Evolutionary conservation across 192 early-diverging fungal genomes (phyloP), one percentile per base, ranked within the genome.

Genomic region (Entomortierella parvispora): DNA sequence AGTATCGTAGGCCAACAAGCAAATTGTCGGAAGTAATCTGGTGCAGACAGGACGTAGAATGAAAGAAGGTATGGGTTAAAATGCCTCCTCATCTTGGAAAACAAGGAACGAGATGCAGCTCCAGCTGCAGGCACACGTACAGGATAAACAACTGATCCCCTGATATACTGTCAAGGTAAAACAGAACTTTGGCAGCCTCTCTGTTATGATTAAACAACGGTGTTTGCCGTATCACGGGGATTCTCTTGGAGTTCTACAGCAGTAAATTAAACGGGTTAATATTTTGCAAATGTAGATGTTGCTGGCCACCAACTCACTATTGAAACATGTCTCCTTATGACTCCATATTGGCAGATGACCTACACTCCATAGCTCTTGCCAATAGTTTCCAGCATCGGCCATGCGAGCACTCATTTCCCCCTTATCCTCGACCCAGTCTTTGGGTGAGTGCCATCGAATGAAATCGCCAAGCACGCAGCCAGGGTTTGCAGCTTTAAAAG

Each of bases 401-500:
- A 98, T 96, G 31, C 96, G 80, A n/a, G 80, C 75, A 62, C 93
- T 95, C 61, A 97, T 71, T 11, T 79, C 76, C 29, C 82, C 83
- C 9, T 83, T 82, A 8, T 89, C 90, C 20, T 87, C 85, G 18
- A 91, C 84, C 94, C 94, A 97, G 76, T 97, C 96, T 53, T 93
- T 88, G n/a, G 96, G 96, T 8, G 95, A 96, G 72, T 95, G 92
- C 96, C 96, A 97, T 47, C 96, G 88, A 20, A 97, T 91, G 86
- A 97, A 97, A 52, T 97, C 96, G 9, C 90, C 93, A 33, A 97
- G 60, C 2, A 67, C 68, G 52, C 87, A 87, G 14, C 85, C 81
- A 0, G 96, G 93, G 68, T 97, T 97, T 10, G 96, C 96, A 4
- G 96, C 96, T 68, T 97, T 97, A 80, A 97, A 97, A 17, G 94